A percentile compares a stretch with the other conserved stretches of the same genome.
These are phyloP conservation scores for Gossypium gossypioides DNA, from an alignment of 441 rosid species.

Conservation along the genomic window DNA sequence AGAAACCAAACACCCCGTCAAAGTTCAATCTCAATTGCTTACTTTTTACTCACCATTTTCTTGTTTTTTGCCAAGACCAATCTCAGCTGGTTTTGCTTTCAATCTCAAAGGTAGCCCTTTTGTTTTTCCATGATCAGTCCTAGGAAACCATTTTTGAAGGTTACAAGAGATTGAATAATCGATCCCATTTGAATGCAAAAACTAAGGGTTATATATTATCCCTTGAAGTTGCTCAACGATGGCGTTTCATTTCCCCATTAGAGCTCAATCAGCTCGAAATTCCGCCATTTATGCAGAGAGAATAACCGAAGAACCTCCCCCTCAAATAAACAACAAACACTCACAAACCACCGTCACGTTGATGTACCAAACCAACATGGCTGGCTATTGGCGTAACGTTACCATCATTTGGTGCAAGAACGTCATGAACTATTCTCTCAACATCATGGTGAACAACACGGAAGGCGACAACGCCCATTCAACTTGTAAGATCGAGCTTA, in stretches of 20 bases:
- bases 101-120: background rate
- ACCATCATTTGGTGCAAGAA: constrained; percentile 40
- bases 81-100: background rate
- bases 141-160: background rate
- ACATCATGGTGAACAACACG: constrained; percentile 32
- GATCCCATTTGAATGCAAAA: background rate
- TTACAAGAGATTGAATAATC: background rate
- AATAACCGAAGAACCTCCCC: constrained; percentile 35
- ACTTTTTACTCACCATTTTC: background rate
- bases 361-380: constrained; percentile 38
- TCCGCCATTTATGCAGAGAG: constrained; percentile 23
- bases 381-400: constrained; percentile 31
- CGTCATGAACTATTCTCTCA: constrained; percentile 48
- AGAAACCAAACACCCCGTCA: background rate
- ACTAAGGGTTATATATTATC: background rate
- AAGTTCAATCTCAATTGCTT: background rate
- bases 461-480: constrained; percentile 43
- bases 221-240: constrained; percentile 4
- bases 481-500: constrained; percentile 57
- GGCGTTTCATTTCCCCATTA: constrained; percentile 18
- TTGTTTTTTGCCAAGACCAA: background rate
- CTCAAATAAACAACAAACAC: constrained; percentile 22
- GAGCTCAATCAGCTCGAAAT: constrained; percentile 20
- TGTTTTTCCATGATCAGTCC: background rate
- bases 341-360: constrained; percentile 44